Conservation (phyloP, 2,329 filamentous ascomycete genomes). For the Aspergillus sergii region DNA sequence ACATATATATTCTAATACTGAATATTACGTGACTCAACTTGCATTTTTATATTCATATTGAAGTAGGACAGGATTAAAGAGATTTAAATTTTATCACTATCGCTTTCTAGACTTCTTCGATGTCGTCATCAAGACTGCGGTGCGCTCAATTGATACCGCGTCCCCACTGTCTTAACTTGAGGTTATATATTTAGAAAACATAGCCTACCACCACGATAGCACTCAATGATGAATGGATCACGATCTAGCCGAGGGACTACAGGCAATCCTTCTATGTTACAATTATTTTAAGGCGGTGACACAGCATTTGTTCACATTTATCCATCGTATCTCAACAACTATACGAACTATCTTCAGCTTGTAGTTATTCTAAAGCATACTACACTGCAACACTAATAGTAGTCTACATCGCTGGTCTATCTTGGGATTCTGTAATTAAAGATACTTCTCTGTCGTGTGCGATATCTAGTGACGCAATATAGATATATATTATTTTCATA, state of each 20-base stretch:
- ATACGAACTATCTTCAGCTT: neutral
- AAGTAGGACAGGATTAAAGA: neutral
- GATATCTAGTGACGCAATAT: neutral
- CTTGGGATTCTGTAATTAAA: neutral
- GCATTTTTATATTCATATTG: neutral
- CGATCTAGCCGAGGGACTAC: neutral
- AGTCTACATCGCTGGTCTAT: neutral
- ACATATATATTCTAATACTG: neutral
- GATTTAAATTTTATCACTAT: neutral
- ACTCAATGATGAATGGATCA: neutral
- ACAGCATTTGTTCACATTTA: neutral
- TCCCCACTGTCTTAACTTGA: neutral
- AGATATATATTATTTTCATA: neutral
- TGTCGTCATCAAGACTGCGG: neutral
- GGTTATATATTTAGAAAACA: constrained; percentile 1
- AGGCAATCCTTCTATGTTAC: neutral
- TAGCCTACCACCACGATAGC: neutral
- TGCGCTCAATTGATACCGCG: neutral
- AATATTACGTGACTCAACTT: neutral
- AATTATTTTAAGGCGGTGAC: neutral
- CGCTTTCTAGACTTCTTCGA: neutral
- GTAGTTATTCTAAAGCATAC: neutral
- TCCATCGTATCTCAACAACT: neutral
- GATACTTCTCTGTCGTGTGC: neutral
- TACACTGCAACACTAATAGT: neutral